Conservation (phyloP, 2,329 filamentous ascomycete species). For the Fulvia fulva region DNA sequence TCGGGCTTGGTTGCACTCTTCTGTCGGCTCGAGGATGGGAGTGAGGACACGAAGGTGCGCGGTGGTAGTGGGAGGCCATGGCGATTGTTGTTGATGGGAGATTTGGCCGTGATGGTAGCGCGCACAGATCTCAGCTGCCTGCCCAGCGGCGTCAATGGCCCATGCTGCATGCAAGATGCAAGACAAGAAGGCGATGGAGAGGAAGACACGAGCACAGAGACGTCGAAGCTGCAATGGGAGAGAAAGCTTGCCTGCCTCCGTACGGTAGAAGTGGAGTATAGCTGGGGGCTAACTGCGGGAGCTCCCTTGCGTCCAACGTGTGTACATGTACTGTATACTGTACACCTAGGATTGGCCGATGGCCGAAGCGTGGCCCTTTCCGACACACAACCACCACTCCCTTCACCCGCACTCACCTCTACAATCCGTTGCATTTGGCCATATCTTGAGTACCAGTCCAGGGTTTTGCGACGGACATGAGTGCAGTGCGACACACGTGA, state of each 20-base stretch:
- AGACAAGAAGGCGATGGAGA: constrained; percentile 13
- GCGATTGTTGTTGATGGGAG: background rate
- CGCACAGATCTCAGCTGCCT: constrained; percentile 30
- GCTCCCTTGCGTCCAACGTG: background rate
- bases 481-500: background rate
- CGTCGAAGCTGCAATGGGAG: background rate
- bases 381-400: background rate
- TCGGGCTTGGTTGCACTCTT: background rate
- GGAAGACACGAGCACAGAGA: background rate
- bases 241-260: no score
- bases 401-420: background rate
- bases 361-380: background rate
- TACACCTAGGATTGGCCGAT: background rate
- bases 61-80: no score
- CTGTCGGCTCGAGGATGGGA: background rate
- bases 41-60: background rate
- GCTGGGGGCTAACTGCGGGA: background rate
- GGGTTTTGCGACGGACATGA: background rate
- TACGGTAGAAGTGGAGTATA: background rate
- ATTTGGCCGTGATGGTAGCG: constrained; percentile 7
- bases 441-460: no score
- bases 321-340: no score
- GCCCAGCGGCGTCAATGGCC: constrained; percentile 32
- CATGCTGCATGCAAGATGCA: constrained; percentile 37
- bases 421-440: background rate